Base-by-base conservation (phyloP, 2,329 filamentous ascomycete genomes). In the Beauveria caledonica region DNA sequence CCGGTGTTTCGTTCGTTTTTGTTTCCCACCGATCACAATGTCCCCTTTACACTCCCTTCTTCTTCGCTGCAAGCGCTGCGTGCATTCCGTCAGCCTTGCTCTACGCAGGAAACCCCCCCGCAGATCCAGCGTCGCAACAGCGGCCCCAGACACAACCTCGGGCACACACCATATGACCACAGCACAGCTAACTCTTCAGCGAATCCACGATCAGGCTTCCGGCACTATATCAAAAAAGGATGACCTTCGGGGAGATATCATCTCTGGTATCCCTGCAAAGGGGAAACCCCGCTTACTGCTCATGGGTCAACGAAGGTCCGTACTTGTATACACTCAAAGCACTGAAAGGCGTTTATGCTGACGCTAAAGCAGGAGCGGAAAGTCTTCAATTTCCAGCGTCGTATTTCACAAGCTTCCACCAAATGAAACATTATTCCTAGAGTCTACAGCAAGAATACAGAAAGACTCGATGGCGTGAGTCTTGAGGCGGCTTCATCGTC, bases 351-450 rank as follows among this genome's bases (percentile, higher is more conserved):
- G 17, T n/a, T 23, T 25, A 50, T 42, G 19, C 25, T 50, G 57
- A 60, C 33, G 23, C 17, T 19, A 60, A 8, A 45, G 23, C 66
- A 99, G 94, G 77, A 97, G 92, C 71, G 94, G 94, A 63, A 99
- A 99, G 73, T 97, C 94, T 0, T 99, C 94, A 6, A 97, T 99
- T 71, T 94, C 92, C 27, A 97, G 92, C 70, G 95, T 99, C 52
- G 93, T 99, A n/a, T 97, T 99, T 70, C 92, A 97, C 75, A 99
- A 99, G 73, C 86, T 97, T 70, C 91, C 93, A 3, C 92, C 94
- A 2, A 95, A 90, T 67, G 95, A 99, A 77, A 97, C 94, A 0
- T 77, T 99, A 17, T 99, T 96, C 69, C 82, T 99, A 19, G 94
- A 97, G 73, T 96, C 94, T 0, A 99, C 94, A 4, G 92, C 92